These are phyloP conservation scores for Pythium vanterpoolii DNA, from an alignment of 352 stramenopile genomes.

Conservation along the genomic window DNA sequence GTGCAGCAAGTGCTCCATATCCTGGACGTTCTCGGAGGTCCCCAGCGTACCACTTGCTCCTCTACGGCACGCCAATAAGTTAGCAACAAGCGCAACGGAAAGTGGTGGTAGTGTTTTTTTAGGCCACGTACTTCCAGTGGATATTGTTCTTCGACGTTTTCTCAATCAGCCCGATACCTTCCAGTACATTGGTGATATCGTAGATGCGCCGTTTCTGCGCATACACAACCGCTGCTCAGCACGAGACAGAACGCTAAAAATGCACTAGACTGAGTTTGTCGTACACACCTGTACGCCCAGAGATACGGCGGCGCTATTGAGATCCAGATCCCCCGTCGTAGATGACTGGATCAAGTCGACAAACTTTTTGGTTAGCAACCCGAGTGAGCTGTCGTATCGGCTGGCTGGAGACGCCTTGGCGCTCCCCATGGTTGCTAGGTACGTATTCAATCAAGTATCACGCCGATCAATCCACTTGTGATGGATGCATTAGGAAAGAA, in stretches of 20 bases:
- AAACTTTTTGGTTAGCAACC: constrained; percentile 96
- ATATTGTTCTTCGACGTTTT: constrained; percentile 99
- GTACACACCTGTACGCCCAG: constrained; percentile 68
- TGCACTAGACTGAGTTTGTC: neutral
- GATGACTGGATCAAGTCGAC: constrained; percentile 92
- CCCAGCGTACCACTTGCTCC: constrained; percentile 46
- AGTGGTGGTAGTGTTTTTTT: neutral
- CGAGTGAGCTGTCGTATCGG: constrained; percentile 95
- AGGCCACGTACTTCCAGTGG: constrained; percentile 90
- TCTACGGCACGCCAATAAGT: constrained; percentile 24
- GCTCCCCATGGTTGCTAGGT: constrained; percentile 19
- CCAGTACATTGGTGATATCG: constrained; percentile 98
- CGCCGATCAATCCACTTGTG: neutral
- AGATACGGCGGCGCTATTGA: constrained; percentile 91
- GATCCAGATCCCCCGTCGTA: constrained; percentile 89
- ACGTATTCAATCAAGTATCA: neutral
- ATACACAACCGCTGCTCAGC: neutral
- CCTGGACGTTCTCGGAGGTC: constrained; percentile 49
- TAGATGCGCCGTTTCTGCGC: constrained; percentile 96
- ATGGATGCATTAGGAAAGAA: neutral
- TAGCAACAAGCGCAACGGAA: neutral
- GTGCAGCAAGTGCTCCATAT: constrained; percentile 70
- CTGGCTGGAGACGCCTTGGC: constrained; percentile 72
- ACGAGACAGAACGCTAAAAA: neutral
- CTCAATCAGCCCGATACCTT: constrained; percentile 97